Percentiles rank a stretch among this genome's conserved stretches.
Evolutionary conservation across 768 basidiomycete genomes (phyloP).

Genomic region (Rhodosporidiobolus sp.): DNA sequence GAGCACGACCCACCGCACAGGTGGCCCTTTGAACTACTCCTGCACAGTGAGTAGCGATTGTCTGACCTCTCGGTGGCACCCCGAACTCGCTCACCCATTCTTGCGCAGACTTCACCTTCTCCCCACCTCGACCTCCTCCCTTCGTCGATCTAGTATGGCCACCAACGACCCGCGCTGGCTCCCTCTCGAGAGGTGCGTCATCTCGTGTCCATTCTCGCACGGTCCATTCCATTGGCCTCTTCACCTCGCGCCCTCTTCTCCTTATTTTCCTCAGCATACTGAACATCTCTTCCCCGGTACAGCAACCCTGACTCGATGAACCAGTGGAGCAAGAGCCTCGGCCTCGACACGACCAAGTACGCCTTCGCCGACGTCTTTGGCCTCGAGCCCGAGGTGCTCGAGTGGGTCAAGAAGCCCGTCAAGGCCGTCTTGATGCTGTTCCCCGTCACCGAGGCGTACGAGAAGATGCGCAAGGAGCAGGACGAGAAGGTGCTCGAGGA

Average conservation of each 20-base stretch:
- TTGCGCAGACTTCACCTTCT: not conserved
- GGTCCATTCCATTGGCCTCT: too few species aligned
- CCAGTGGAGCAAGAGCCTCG: slow-evolving; percentile 33
- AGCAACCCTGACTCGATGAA: slow-evolving; percentile 34
- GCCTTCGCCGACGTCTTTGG: slow-evolving; percentile 34
- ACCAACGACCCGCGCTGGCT: slow-evolving; percentile 20
- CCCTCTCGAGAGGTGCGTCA: slow-evolving; percentile 5
- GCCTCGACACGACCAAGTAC: slow-evolving; percentile 31
- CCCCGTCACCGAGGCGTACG: slow-evolving; percentile 61
- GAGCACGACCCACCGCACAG: too few species aligned
- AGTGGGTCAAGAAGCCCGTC: slow-evolving; percentile 66
- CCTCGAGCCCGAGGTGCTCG: slow-evolving; percentile 60
- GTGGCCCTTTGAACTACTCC: too few species aligned
- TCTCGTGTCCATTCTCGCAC: not conserved
- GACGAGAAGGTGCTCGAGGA: slow-evolving; percentile 59
- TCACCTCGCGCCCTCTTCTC: not conserved
- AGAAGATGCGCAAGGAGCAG: slow-evolving; percentile 59
- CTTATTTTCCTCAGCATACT: not conserved
- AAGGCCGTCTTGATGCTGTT: slow-evolving; percentile 84
- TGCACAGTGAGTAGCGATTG: too few species aligned
- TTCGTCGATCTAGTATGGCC: not conserved
- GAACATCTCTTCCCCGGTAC: not conserved
- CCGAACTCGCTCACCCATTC: too few species aligned
- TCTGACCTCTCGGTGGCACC: too few species aligned
- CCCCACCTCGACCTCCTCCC: not conserved